Percentiles rank a stretch among this genome's conserved stretches.
phyloP scores from a whole-genome alignment of 345 rosid genomes.

The Tarenaya hassleriana region DNA sequence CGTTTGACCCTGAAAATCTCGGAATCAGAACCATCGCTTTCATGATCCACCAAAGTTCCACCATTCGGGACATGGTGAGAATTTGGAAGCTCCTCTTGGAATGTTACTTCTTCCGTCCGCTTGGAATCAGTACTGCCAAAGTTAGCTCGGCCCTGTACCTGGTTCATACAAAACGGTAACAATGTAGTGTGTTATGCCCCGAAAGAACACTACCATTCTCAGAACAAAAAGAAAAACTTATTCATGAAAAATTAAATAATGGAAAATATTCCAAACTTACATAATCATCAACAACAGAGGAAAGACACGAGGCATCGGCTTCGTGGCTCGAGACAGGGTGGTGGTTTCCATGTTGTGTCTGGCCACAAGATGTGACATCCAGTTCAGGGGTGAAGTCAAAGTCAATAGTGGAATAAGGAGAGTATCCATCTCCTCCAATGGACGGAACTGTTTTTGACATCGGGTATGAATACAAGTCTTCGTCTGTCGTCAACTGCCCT shows the following conservation, averaged over 20 bases:
- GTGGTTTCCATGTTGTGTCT: conserved; percentile 21
- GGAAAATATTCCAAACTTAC: conserved; percentile 46
- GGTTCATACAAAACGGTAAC: conserved; percentile 21
- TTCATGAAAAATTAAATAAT: conserved; percentile 49
- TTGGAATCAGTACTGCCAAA: conserved; percentile 32
- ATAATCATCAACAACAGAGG: conserved; percentile 35
- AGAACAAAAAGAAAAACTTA: neutral
- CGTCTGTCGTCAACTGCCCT: conserved; percentile 30
- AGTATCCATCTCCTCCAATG: conserved; percentile 38
- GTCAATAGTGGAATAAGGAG: conserved; percentile 52
- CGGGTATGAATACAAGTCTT: conserved; percentile 42
- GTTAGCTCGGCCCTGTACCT: conserved; percentile 44
- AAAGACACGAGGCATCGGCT: conserved; percentile 44
- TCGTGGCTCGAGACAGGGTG: conserved; percentile 18
- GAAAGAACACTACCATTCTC: too few species aligned
- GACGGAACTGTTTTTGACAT: conserved; percentile 24
- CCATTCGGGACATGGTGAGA: conserved; percentile 23
- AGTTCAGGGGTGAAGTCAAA: conserved; percentile 23
- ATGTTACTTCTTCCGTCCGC: conserved; percentile 35
- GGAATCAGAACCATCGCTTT: conserved; percentile 78
- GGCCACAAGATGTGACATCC: conserved; percentile 10
- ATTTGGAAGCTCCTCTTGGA: conserved; percentile 32
- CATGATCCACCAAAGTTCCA: conserved; percentile 33
- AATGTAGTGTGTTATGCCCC: neutral
- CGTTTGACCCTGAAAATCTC: conserved; percentile 92